Percentiles rank a stretch among this genome's conserved stretches.
phyloP scores from a whole-genome alignment of 2,329 filamentous ascomycete genomes.

The Dichotomopilus funicola region DNA sequence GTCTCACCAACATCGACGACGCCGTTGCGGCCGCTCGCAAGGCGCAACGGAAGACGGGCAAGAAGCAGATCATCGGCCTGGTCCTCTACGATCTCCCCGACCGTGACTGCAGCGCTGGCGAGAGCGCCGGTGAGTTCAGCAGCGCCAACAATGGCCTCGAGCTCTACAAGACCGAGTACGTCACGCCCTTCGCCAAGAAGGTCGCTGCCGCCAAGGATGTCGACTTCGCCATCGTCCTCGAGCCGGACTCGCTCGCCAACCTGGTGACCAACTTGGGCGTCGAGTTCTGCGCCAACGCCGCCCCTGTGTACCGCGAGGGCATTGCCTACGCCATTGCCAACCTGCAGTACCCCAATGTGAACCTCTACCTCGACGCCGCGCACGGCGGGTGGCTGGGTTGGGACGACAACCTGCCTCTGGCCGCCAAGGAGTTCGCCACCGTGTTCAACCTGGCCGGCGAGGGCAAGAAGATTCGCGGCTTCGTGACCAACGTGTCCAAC shows the following conservation, averaged over 20 bases:
- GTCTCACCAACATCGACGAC: slow-evolving; percentile 34
- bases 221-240: slow-evolving; percentile 38
- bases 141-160: slow-evolving; percentile 32
- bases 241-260: slow-evolving; percentile 40
- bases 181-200: slow-evolving; percentile 35
- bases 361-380: slow-evolving; percentile 37
- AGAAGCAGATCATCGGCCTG: slow-evolving; percentile 36
- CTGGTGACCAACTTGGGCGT: slow-evolving; percentile 35
- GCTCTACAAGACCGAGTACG: slow-evolving; percentile 36
- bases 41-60: slow-evolving; percentile 29
- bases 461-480: slow-evolving; percentile 33
- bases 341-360: slow-evolving; percentile 33
- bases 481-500: slow-evolving; percentile 41
- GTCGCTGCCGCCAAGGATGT: slow-evolving; percentile 33
- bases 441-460: slow-evolving; percentile 32
- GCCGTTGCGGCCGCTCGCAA: slow-evolving; percentile 34
- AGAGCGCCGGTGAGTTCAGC: slow-evolving; percentile 36
- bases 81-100: slow-evolving; percentile 42
- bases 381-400: slow-evolving; percentile 40
- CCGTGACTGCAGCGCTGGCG: slow-evolving; percentile 39
- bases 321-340: slow-evolving; percentile 36
- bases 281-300: slow-evolving; percentile 33
- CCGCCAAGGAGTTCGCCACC: slow-evolving; percentile 35
- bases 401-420: slow-evolving; percentile 34
- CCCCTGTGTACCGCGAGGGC: slow-evolving; percentile 34